phyloP scores from a whole-genome alignment of 2,329 filamentous ascomycete genomes.

The Blastomyces silverae region DNA sequence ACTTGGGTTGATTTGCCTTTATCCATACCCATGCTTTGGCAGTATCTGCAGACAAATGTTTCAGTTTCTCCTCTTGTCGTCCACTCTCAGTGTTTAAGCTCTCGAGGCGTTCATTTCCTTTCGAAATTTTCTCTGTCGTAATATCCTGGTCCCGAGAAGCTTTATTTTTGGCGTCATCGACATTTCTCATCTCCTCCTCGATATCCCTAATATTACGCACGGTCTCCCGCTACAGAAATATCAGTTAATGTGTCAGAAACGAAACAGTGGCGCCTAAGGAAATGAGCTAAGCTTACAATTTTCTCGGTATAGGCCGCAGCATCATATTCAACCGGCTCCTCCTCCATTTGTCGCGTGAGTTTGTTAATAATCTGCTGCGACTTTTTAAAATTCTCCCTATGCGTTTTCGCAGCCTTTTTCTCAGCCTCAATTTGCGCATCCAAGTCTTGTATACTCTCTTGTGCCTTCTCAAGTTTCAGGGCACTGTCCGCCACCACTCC shows the following conservation, averaged over 20 bases:
- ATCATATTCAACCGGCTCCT: slow-evolving; percentile 62
- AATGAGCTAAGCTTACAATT: slow-evolving; percentile 49
- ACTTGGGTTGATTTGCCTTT: slow-evolving; percentile 59
- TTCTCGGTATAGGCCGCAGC: slow-evolving; percentile 62
- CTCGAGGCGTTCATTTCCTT: slow-evolving; percentile 47
- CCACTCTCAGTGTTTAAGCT: slow-evolving; percentile 67
- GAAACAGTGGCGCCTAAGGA: background rate
- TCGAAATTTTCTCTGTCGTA: slow-evolving; percentile 34
- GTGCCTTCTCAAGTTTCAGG: slow-evolving; percentile 37
- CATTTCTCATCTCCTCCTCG: slow-evolving; percentile 36
- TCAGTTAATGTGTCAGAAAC: slow-evolving; percentile 25
- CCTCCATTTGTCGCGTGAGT: slow-evolving; percentile 57
- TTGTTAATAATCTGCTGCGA: slow-evolving; percentile 54
- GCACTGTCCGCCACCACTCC: slow-evolving; percentile 38
- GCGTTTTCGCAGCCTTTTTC: slow-evolving; percentile 44
- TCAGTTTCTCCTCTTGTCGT: slow-evolving; percentile 62
- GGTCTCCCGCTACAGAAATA: slow-evolving; percentile 50
- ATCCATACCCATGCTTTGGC: slow-evolving; percentile 75
- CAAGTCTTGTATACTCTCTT: slow-evolving; percentile 34
- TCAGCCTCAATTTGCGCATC: slow-evolving; percentile 45
- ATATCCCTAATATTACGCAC: slow-evolving; percentile 34
- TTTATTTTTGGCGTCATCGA: slow-evolving; percentile 35
- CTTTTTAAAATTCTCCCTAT: slow-evolving; percentile 47
- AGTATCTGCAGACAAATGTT: slow-evolving; percentile 55
- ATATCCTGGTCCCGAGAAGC: slow-evolving; percentile 31